These are phyloP conservation scores for Raffaelea arxii DNA, from an alignment of 2,329 filamentous ascomycete species.

Conservation along the genomic window DNA sequence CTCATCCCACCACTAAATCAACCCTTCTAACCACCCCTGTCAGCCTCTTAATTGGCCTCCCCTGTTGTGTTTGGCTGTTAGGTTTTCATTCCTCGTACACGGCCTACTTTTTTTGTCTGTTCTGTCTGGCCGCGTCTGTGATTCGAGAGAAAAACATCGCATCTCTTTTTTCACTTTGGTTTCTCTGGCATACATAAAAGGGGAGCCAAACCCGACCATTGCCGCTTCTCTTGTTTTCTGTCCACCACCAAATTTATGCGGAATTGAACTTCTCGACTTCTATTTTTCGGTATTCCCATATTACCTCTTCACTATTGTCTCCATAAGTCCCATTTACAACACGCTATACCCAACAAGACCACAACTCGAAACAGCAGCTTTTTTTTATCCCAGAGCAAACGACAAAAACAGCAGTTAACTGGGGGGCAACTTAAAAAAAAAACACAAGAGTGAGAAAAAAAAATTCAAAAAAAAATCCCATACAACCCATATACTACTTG, in stretches of 20 bases:
- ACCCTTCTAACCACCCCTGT: constrained; percentile 1
- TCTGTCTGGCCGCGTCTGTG: background rate
- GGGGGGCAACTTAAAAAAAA: no score
- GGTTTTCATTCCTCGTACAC: constrained; percentile 1
- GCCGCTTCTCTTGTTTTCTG: no score
- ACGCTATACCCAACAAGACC: background rate
- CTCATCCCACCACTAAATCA: background rate
- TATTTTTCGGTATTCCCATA: no score
- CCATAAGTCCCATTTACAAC: no score
- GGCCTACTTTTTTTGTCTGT: background rate
- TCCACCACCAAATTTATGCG: background rate
- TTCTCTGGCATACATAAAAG: no score
- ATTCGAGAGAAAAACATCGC: background rate
- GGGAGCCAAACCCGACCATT: no score
- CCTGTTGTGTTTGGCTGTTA: background rate
- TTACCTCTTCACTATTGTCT: no score
- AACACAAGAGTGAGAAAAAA: no score
- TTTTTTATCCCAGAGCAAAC: background rate
- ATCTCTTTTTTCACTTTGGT: background rate
- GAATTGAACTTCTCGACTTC: no score
- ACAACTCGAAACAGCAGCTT: background rate
- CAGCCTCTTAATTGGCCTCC: constrained; percentile 4
- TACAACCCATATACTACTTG: no score
- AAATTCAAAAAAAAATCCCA: no score
- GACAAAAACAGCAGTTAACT: no score